Base-by-base conservation (phyloP, 1,284 basidiomycete species). In the Mycosarcoma mackinlayi region DNA sequence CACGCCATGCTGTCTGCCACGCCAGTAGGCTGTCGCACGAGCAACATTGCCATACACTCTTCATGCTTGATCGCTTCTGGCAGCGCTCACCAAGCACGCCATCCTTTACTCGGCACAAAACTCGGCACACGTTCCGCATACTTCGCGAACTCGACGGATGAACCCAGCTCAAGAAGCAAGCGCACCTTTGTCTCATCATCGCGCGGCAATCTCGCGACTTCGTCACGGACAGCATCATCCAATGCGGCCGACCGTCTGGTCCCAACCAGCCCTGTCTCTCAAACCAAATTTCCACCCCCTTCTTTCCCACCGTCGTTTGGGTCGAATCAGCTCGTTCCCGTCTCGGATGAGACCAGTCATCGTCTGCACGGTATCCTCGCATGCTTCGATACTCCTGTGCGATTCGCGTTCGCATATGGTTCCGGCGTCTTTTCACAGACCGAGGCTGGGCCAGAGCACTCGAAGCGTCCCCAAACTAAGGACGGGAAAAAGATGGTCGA, bases 391-490 rank as follows among this genome's bases (percentile, higher is more conserved):
- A 90, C 92, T 0, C 93, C 93, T 9, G 90, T 94, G 35, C 88
- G 92, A 23, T 94, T 94, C 84, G 93, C 93, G 0, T 93, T 94
- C 79, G 93, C 93, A 0, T 96, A 96, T 81, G 93, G 93, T n/a
- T 92, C 91, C 0, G 93, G 93, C 0, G 92, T 95, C 2, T 95
- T 95, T 75, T 89, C 90, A 73, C 93, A 94, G 83, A 88, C 89
- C 53, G 91, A 91, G 2, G 93, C 74, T 3, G 76, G 75, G 0
- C 75, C 77, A n/a, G 77, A 77, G 33, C 75, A 79, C 27, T 34
- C 73, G 9, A 63, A 65, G 27, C 44, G 92, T 73, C 68, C 76
- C 34, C 61, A 71, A 37, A 52, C 58, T 23, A 66, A 48, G 59
- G 57, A 71, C 24, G 72, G 61, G 55, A 73, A 73, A 33, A 73